phyloP scores from a whole-genome alignment of 2,329 filamentous ascomycete genomes.

The Incumbomyces lentus region DNA sequence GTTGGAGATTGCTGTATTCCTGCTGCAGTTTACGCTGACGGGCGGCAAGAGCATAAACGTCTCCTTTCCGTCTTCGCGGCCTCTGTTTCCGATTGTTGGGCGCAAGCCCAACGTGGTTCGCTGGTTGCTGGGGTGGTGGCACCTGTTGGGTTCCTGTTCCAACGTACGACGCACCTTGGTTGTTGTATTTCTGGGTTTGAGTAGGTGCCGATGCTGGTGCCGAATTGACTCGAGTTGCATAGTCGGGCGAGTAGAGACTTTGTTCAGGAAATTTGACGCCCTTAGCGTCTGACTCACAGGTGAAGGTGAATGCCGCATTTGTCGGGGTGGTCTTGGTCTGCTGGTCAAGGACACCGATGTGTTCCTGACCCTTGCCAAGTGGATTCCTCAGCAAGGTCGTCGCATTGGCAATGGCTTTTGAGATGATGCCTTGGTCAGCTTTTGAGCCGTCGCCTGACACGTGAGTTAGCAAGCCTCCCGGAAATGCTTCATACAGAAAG shows the following conservation, averaged over 20 bases:
- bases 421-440: slow-evolving; percentile 71
- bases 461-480: slow-evolving; percentile 3
- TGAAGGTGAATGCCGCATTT: slow-evolving; percentile 91
- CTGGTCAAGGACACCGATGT: slow-evolving; percentile 66
- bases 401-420: slow-evolving; percentile 80
- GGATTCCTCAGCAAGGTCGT: slow-evolving; percentile 52
- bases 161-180: slow-evolving; percentile 48
- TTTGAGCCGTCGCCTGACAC: slow-evolving; percentile 33
- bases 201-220: slow-evolving; percentile 16
- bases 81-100: slow-evolving; percentile 47
- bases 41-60: slow-evolving; percentile 65
- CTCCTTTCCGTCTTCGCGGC: slow-evolving; percentile 55
- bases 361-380: slow-evolving; percentile 58
- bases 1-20: slow-evolving; percentile 63
- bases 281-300: slow-evolving; percentile 80
- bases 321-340: slow-evolving; percentile 56
- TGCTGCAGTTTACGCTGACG: slow-evolving; percentile 68
- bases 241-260: slow-evolving; percentile 28
- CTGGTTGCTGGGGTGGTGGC: slow-evolving; percentile 20
- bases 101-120: slow-evolving; percentile 25
- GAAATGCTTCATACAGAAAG: background rate
- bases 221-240: slow-evolving; percentile 14
- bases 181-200: slow-evolving; percentile 34
- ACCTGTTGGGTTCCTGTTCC: slow-evolving; percentile 35
- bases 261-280: slow-evolving; percentile 65